Conservation (phyloP, 2,329 filamentous ascomycete species). For the Venturia asperata region DNA sequence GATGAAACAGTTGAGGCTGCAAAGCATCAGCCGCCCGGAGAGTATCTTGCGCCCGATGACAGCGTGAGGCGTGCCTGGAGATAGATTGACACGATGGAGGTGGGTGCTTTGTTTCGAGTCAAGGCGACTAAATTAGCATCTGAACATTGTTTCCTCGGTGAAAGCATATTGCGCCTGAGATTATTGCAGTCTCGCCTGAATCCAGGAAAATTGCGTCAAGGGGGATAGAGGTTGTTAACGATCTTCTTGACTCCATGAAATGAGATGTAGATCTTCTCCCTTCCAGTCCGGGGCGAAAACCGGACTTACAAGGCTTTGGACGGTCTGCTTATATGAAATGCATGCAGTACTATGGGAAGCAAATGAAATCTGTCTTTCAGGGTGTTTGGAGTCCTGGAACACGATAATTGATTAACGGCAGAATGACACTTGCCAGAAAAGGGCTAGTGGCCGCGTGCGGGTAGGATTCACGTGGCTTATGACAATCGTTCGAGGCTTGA, state of each 20-base stretch:
- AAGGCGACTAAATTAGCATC: background rate
- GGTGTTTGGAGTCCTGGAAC: background rate
- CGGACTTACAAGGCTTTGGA: background rate
- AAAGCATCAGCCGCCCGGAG: background rate
- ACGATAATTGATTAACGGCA: constrained; percentile 2
- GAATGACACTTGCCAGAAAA: constrained; percentile 8
- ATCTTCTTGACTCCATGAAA: constrained; percentile 5
- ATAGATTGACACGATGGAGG: constrained; percentile 9
- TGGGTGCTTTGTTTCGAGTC: constrained; percentile 2
- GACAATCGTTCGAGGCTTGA: constrained; percentile 8
- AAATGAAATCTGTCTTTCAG: background rate
- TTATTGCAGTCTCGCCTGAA: background rate
- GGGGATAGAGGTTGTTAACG: background rate
- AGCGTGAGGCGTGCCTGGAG: background rate
- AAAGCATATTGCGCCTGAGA: background rate
- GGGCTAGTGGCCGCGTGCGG: background rate
- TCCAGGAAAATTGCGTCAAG: background rate
- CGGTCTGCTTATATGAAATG: background rate
- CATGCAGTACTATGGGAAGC: constrained; percentile 6
- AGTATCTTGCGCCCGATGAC: background rate
- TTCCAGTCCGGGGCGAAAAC: constrained; percentile 5
- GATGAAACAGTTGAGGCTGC: constrained; percentile 6
- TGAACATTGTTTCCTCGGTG: background rate
- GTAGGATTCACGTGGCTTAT: constrained; percentile 8
- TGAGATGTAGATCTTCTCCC: background rate